phyloP scores from a whole-genome alignment of 345 rosid genomes.

The Salix arbutifolia region DNA sequence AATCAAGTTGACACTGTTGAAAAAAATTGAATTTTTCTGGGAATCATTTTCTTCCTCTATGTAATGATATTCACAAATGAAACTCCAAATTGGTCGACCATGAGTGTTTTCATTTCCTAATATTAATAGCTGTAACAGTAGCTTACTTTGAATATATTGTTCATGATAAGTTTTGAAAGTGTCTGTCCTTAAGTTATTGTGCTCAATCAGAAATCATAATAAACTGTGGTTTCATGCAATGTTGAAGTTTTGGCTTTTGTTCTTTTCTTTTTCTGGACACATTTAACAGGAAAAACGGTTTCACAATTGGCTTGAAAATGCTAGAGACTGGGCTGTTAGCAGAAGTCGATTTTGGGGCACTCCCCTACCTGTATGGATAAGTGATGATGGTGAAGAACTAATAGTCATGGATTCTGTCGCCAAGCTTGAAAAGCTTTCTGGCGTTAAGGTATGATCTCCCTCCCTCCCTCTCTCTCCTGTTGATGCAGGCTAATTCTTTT shows the following conservation, averaged over 20 bases:
- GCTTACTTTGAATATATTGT: not conserved
- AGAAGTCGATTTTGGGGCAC: slow-evolving; percentile 99
- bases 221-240: not conserved
- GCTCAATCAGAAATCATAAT: not conserved
- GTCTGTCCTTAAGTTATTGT: not conserved
- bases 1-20: too few relatives aligned
- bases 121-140: not conserved
- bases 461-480: not conserved
- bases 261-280: not conserved
- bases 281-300: slow-evolving; percentile 77
- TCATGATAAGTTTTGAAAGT: not conserved
- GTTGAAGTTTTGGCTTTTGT: not conserved
- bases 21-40: not conserved
- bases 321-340: slow-evolving; percentile 98
- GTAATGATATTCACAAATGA: not conserved
- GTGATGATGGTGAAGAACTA: slow-evolving; percentile 80
- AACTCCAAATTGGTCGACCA: too few relatives aligned
- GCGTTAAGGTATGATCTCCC: slow-evolving; percentile 57
- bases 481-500: not conserved
- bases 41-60: not conserved
- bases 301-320: slow-evolving; percentile 99
- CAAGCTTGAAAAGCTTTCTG: slow-evolving; percentile 86
- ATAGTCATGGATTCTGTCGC: slow-evolving; percentile 75
- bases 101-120: not conserved
- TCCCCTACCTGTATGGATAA: slow-evolving; percentile 91